Conservation (phyloP, 768 basidiomycete species). For the Auricularia sp. region DNA sequence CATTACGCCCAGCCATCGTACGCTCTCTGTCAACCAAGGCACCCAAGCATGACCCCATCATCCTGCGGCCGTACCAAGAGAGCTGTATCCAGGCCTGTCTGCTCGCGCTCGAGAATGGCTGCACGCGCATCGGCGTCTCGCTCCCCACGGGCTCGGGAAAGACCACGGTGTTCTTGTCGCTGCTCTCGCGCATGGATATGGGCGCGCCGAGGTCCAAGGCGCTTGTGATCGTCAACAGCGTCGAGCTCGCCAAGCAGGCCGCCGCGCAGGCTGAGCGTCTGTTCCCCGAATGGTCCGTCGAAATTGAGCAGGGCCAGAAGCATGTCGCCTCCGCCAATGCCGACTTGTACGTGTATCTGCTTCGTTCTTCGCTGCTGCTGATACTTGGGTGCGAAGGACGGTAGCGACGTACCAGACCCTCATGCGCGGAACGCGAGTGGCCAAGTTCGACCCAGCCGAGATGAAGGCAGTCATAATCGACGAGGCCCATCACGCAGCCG, state of each 20-base stretch:
- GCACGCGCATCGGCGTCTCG: constrained; percentile 70
- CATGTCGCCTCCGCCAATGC: constrained; percentile 69
- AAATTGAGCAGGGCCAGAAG: constrained; percentile 82
- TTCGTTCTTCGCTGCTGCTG: neutral
- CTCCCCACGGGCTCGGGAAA: constrained; percentile 81
- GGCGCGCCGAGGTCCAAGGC: constrained; percentile 38
- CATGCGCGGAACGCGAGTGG: constrained; percentile 44
- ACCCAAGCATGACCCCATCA: neutral
- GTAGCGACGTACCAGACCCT: constrained; percentile 87
- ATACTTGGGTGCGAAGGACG: constrained; percentile 38
- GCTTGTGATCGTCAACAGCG: constrained; percentile 78
- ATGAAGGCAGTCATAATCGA: constrained; percentile 79
- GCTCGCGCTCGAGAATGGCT: constrained; percentile 56
- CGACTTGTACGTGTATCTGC: constrained; percentile 56
- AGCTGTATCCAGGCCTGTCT: constrained; percentile 68
- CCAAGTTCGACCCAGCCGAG: constrained; percentile 59
- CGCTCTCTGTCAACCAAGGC: neutral
- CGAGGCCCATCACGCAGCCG: constrained; percentile 93
- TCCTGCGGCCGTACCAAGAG: constrained; percentile 79
- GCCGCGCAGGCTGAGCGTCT: constrained; percentile 56
- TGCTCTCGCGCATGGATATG: constrained; percentile 54
- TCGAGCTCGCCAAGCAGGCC: constrained; percentile 84
- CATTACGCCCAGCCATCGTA: neutral
- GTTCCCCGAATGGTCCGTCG: constrained; percentile 67
- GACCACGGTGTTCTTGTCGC: constrained; percentile 82